Evolutionary conservation across 768 basidiomycete species (phyloP).

Genomic region (Mycena kentingensis): DNA sequence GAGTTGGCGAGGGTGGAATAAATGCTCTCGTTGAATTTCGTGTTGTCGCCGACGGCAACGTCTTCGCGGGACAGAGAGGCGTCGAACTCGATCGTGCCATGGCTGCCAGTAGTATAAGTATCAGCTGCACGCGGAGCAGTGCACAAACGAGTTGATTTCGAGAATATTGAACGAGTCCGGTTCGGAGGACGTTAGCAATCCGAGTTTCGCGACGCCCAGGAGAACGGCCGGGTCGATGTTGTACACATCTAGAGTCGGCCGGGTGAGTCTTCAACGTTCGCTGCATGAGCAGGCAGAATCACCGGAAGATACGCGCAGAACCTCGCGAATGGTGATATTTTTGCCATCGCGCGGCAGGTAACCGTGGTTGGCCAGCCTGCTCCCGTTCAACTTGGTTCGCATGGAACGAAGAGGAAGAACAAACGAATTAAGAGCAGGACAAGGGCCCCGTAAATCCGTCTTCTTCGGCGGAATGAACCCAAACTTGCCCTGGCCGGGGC

Average conservation of each 20-base stretch:
- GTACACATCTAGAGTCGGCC: conserved; percentile 21
- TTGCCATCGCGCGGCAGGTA: conserved; percentile 17
- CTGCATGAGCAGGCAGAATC: not conserved
- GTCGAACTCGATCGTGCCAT: conserved; percentile 22
- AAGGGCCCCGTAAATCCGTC: conserved; percentile 15
- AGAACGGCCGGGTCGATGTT: conserved; percentile 19
- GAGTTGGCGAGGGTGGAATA: conserved; percentile 21
- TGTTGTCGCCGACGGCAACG: conserved; percentile 21
- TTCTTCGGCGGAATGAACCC: conserved; percentile 14
- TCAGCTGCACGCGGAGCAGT: not conserved
- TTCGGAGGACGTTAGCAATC: conserved; percentile 22
- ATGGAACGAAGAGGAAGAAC: not conserved
- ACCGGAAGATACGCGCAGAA: conserved; percentile 11
- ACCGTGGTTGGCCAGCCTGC: conserved; percentile 17
- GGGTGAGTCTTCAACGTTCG: too few species aligned
- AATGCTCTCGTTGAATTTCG: conserved; percentile 20
- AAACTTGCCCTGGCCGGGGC: conserved; percentile 8
- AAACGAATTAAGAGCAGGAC: conserved; percentile 20
- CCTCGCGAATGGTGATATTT: conserved; percentile 14
- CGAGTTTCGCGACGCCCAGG: conserved; percentile 16
- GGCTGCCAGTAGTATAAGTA: not conserved
- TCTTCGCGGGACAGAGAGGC: conserved; percentile 22
- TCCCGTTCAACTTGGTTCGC: not conserved
- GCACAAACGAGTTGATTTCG: conserved; percentile 21
- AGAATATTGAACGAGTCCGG: conserved; percentile 22